Percentiles rank a stretch among this genome's conserved stretches.
phyloP scores from a whole-genome alignment of 441 rosid species.

The Jatropha podagrica region DNA sequence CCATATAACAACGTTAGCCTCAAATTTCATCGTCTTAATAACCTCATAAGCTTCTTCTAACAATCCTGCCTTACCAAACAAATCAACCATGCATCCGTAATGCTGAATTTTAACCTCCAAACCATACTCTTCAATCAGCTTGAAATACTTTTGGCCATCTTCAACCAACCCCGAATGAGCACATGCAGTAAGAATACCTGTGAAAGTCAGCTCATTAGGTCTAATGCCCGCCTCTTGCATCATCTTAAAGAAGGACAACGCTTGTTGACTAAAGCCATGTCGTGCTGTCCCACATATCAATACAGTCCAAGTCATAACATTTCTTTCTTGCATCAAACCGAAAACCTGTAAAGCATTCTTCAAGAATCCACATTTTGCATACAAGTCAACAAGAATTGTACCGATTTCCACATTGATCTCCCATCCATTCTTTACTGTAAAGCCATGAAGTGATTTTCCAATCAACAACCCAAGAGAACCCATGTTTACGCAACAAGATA shows the following conservation, averaged over 20 bases:
- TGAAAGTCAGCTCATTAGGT: constrained; percentile 58
- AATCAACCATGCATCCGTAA: constrained; percentile 59
- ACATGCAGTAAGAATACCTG: constrained; percentile 54
- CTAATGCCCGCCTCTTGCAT: constrained; percentile 45
- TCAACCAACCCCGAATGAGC: constrained; percentile 40
- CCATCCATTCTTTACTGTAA: constrained; percentile 59
- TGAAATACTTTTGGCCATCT: constrained; percentile 45
- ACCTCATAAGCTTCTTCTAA: constrained; percentile 48
- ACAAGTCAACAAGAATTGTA: constrained; percentile 66
- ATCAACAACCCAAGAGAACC: constrained; percentile 42
- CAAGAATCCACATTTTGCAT: constrained; percentile 68
- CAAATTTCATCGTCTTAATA: constrained; percentile 36
- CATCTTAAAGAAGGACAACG: constrained; percentile 42
- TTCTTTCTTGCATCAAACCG: constrained; percentile 46
- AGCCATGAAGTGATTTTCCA: constrained; percentile 52
- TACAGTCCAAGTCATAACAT: constrained; percentile 74
- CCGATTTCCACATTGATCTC: constrained; percentile 55
- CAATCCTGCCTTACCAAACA: constrained; percentile 50
- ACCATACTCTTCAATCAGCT: constrained; percentile 41
- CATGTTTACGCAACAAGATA: constrained; percentile 42
- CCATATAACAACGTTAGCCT: constrained; percentile 47
- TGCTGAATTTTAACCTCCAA: constrained; percentile 51
- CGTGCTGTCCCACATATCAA: constrained; percentile 70
- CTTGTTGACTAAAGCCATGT: constrained; percentile 54
- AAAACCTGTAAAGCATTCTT: constrained; percentile 50